Evolutionary conservation across 345 rosid species (phyloP).

Genomic region (Citrus hindsii): DNA sequence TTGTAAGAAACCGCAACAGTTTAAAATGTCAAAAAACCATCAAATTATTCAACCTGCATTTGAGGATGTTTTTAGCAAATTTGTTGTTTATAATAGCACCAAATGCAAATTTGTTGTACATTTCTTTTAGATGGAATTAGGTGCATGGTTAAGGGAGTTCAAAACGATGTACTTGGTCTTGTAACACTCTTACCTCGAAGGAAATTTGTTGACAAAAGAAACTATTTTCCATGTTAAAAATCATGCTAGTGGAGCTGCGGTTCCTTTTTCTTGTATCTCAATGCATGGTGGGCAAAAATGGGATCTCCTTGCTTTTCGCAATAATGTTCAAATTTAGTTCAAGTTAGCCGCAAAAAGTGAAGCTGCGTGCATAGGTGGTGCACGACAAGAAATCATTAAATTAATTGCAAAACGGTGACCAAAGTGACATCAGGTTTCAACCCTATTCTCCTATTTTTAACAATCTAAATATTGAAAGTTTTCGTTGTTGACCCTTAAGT

Average conservation of each 20-base stretch:
- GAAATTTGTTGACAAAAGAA: neutral
- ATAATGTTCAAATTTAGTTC: neutral
- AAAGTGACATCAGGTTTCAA: neutral
- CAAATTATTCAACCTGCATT: no score
- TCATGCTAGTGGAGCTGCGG: neutral
- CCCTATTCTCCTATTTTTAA: neutral
- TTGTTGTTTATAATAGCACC: no score
- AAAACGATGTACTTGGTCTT: neutral
- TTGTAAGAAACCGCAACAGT: neutral
- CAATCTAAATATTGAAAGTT: no score
- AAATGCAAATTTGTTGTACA: no score
- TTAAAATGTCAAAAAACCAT: no score
- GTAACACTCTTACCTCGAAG: neutral
- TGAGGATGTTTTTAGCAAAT: no score
- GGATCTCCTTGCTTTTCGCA: neutral
- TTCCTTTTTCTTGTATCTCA: neutral
- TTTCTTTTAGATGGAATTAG: neutral
- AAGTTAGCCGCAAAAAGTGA: neutral
- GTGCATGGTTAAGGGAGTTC: neutral
- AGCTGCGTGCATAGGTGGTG: slow-evolving; percentile 9
- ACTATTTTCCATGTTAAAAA: neutral
- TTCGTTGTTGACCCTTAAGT: no score
- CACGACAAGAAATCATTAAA: slow-evolving; percentile 10
- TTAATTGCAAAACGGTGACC: slow-evolving; percentile 11
- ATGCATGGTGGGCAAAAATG: neutral